Evolutionary conservation across 2,329 filamentous ascomycete species (phyloP).

Genomic region (Clonostachys rhizophaga): DNA sequence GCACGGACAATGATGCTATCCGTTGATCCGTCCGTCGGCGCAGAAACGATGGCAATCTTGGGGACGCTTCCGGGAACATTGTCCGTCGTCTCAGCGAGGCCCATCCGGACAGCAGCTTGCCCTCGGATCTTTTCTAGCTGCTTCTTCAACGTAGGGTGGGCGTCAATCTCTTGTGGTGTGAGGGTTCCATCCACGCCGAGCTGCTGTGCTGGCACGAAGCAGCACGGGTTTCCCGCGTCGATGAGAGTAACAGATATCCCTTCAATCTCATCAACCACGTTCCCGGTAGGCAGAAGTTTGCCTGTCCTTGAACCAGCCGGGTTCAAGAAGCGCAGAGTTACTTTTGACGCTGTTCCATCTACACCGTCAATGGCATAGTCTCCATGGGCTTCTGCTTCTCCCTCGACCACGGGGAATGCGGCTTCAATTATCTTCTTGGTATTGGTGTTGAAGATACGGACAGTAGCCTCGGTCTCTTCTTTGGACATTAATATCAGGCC

Average conservation of each 20-base stretch:
- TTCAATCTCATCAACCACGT: conserved; percentile 49
- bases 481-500: conserved; percentile 11
- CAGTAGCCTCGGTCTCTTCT: conserved; percentile 23
- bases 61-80: conserved; percentile 50
- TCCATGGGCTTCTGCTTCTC: conserved; percentile 24
- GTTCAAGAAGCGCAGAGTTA: conserved; percentile 53
- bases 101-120: conserved; percentile 55
- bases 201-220: conserved; percentile 55
- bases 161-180: conserved; percentile 47
- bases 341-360: conserved; percentile 44
- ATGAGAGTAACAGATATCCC: conserved; percentile 48
- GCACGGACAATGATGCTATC: conserved; percentile 29
- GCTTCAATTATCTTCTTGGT: conserved; percentile 56
- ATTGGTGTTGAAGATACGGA: conserved; percentile 68
- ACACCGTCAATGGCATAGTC: conserved; percentile 59
- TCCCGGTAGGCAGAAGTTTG: conserved; percentile 43
- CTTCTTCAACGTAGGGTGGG: conserved; percentile 30
- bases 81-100: conserved; percentile 35
- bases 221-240: conserved; percentile 59
- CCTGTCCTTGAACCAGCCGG: conserved; percentile 61
- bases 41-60: conserved; percentile 44
- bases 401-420: conserved; percentile 3
- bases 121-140: conserved; percentile 51
- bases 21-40: conserved; percentile 2
- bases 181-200: conserved; percentile 40